Percentiles rank a stretch among this genome's conserved stretches.
phyloP scores from a whole-genome alignment of 208 protist genomes.

The Novymonas esmeraldas region DNA sequence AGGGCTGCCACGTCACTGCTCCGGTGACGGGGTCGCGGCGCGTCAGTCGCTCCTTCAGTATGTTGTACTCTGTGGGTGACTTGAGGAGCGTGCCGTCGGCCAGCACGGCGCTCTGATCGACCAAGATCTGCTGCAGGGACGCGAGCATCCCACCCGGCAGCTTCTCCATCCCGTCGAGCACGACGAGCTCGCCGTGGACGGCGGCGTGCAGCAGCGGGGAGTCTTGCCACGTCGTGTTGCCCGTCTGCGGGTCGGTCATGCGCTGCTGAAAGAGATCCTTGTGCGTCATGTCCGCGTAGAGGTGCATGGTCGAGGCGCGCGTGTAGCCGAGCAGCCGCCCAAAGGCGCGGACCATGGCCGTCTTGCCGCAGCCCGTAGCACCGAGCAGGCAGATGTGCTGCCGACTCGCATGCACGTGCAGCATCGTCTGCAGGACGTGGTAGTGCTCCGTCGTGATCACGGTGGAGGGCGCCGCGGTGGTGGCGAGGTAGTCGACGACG shows the following conservation, averaged over 20 bases:
- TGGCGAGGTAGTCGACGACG: constrained; percentile 19
- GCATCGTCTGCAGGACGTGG: constrained; percentile 75
- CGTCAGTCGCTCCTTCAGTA: constrained; percentile 55
- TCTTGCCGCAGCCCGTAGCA: constrained; percentile 91
- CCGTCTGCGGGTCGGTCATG: constrained; percentile 69
- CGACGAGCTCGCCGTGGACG: constrained; percentile 72
- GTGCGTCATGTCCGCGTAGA: constrained; percentile 95
- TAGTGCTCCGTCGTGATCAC: constrained; percentile 68
- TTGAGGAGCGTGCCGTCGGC: constrained; percentile 90
- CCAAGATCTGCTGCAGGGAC: constrained; percentile 77
- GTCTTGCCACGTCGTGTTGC: constrained; percentile 92
- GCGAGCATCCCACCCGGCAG: constrained; percentile 79
- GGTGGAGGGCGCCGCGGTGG: constrained; percentile 31
- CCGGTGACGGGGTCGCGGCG: constrained; percentile 19
- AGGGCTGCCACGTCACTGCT: constrained; percentile 18
- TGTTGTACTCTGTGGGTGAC: constrained; percentile 53
- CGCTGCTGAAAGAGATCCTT: constrained; percentile 95
- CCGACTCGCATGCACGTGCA: constrained; percentile 70
- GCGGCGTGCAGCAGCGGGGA: constrained; percentile 88
- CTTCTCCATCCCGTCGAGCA: constrained; percentile 95
- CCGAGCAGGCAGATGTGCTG: constrained; percentile 89
- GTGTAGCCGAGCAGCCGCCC: constrained; percentile 73
- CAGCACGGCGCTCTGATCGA: constrained; percentile 75
- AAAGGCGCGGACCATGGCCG: constrained; percentile 75
- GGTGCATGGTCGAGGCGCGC: constrained; percentile 69